A percentile compares a stretch with the other conserved stretches of the same genome.
Conservation (phyloP, 495 filamentous ascomycete species). For the Choiromyces venosus region DNA sequence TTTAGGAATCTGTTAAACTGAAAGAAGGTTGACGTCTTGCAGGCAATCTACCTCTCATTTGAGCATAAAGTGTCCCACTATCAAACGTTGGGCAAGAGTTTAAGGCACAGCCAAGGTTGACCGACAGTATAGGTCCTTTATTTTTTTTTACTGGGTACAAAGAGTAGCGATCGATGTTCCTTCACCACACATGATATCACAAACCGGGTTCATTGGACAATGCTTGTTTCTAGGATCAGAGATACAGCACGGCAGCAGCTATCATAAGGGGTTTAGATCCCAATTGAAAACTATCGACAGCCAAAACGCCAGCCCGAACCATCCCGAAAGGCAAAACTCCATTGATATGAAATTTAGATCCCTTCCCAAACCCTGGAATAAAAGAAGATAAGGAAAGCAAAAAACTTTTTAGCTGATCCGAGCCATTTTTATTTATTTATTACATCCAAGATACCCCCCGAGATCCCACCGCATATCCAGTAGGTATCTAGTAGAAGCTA, state of each 20-base stretch:
- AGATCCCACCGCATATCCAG: neutral
- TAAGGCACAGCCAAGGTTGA: neutral
- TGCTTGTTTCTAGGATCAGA: neutral
- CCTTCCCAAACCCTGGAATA: neutral
- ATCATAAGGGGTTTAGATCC: neutral
- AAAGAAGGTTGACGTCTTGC: neutral
- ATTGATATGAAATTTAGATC: conserved; percentile 1
- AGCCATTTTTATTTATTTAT: neutral
- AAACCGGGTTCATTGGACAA: neutral
- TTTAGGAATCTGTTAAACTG: neutral
- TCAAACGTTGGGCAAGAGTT: neutral
- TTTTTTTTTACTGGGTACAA: neutral
- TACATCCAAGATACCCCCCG: neutral
- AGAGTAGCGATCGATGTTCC: neutral
- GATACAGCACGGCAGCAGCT: neutral
- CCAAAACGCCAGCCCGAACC: neutral
- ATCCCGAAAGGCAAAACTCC: neutral
- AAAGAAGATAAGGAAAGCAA: neutral
- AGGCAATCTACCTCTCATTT: neutral
- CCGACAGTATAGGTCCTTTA: neutral
- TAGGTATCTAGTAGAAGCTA: conserved; percentile 32
- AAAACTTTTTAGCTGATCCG: neutral
- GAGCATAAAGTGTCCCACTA: neutral
- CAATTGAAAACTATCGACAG: conserved; percentile 4
- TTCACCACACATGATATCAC: neutral